Percentiles rank a stretch among this genome's conserved stretches.
phyloP scores from a whole-genome alignment of 2,329 filamentous ascomycete species.

The Scedosporium dehoogii region DNA sequence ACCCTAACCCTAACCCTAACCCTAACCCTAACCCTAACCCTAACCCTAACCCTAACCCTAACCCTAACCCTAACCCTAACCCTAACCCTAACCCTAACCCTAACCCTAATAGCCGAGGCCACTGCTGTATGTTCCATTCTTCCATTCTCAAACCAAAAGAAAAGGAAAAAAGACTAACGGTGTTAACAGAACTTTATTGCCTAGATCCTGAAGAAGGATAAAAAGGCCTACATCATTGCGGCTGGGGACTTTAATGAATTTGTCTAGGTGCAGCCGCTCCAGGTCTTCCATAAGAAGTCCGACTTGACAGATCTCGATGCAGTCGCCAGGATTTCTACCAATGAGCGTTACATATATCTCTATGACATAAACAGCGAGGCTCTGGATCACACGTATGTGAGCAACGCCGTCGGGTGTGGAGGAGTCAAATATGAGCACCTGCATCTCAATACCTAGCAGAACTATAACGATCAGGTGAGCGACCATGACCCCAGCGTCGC shows the following conservation, averaged over 20 bases:
- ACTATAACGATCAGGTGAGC: slow-evolving; percentile 43
- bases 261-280: slow-evolving; percentile 48
- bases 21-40: too few relatives aligned
- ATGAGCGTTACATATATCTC: slow-evolving; percentile 61
- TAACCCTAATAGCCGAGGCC: too few relatives aligned
- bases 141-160: not conserved
- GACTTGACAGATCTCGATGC: slow-evolving; percentile 54
- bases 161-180: not conserved
- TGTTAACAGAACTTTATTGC: slow-evolving; percentile 38
- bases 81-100: too few relatives aligned
- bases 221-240: slow-evolving; percentile 45
- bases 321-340: slow-evolving; percentile 36
- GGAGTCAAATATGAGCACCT: slow-evolving; percentile 51
- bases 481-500: slow-evolving; percentile 64
- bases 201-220: slow-evolving; percentile 45
- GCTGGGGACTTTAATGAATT: slow-evolving; percentile 70
- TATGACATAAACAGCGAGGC: slow-evolving; percentile 61
- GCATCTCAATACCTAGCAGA: slow-evolving; percentile 62
- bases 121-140: slow-evolving; percentile 37
- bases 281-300: slow-evolving; percentile 40
- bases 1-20: too few relatives aligned
- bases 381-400: slow-evolving; percentile 62
- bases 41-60: too few relatives aligned
- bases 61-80: too few relatives aligned
- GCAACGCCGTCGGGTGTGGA: slow-evolving; percentile 34